Evolutionary conservation across 202 grass and related monocot species (phyloP), one percentile per base, ranked within the genome.

Genomic region (Carex arenaria): DNA sequence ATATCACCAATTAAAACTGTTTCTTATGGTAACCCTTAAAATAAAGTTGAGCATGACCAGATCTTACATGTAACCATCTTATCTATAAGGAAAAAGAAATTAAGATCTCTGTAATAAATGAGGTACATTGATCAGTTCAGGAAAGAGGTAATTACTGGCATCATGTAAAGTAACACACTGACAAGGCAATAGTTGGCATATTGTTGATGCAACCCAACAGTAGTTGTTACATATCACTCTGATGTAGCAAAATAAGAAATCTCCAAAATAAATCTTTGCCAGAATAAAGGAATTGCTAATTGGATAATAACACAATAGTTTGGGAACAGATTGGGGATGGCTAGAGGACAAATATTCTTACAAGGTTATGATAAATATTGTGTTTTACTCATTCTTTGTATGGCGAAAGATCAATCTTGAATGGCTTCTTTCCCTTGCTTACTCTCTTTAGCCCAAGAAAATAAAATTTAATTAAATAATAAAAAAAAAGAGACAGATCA

Each of bases 351-450:
- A 3, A 0, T 30, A 71, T 53, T 73, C 12, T 13, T 36, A 69
- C 2, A 49, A 23, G 42, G 42, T 72, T 17, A 3, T 10, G 18
- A 19, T 70, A 40, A 17, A 70, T 14, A 20, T 70, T 43, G 3
- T 70, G 45, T 7, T 85, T 6, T 85, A 78, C 12, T 70, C 61
- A 93, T 56, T 94, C 89, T 3, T 79, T 42, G 74, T 87, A 88
- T 6, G 90, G 90, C 3, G 89, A 92, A 59, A 94, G 87, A 84
- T 97, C 89, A 2, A 97, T 94, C 69, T 94, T 84, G 84, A 97
- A 84, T 3, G 85, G 83, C 62, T 87, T 88, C 85, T 89, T 94
- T 63, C 94, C 94, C 75, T 93, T 97, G 42, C 81, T 94, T 47
- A 91, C 89, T 53, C 82, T 73, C 92, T 97, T 83, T 54, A 62